Base-by-base conservation (phyloP, 2,329 filamentous ascomycete genomes). In the Lachnellula cervina region DNA sequence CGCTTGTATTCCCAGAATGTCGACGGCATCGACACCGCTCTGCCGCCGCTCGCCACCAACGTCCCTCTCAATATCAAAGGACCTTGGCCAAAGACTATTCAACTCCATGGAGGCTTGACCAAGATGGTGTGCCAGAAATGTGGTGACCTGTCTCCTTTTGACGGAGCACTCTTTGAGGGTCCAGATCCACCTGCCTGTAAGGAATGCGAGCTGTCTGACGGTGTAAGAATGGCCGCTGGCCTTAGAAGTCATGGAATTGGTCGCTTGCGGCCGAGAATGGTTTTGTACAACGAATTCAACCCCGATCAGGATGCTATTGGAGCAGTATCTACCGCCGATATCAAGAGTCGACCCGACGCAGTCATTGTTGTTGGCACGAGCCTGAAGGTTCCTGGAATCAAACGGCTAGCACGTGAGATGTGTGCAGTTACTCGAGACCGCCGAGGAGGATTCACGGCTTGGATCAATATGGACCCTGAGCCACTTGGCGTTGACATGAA, bases 71-170 rank as follows among this genome's bases (percentile, higher is more conserved):
- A 86, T 59, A 63, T 51, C n/a, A 96, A 94, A 69, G 91, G 86
- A 0, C 92, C 92, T 16, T 99, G 94, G 94, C 94, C 94, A 2
- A 85, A 84, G 62, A 96, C 94, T 0, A 84, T 99, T 58, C 94
- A 97, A 71, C 80, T 99, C 8, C 94, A 99, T 66, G 94, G 94
- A 38, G 92, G 93, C 17, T 80, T 99, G 37, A 86, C 91, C 66
- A 94, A 96, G 71, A 97, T 97, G 93, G 88, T 95, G 16, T 99
- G 94, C 73, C 90, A 90, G 45, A 97, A 97, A 71, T 99, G 94
- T 71, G 82, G 84, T 63, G 78, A 88, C 57, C 78, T 96, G 8
- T 81, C 83, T 45, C 80, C 87, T 51, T 92, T 99, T 66, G 79
- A 96, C 61, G 80, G 86, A 8, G 81, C 84, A 7, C 77, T 95